Base-by-base conservation (phyloP, 1,284 basidiomycete genomes). In the Boletellus deceptivus region DNA sequence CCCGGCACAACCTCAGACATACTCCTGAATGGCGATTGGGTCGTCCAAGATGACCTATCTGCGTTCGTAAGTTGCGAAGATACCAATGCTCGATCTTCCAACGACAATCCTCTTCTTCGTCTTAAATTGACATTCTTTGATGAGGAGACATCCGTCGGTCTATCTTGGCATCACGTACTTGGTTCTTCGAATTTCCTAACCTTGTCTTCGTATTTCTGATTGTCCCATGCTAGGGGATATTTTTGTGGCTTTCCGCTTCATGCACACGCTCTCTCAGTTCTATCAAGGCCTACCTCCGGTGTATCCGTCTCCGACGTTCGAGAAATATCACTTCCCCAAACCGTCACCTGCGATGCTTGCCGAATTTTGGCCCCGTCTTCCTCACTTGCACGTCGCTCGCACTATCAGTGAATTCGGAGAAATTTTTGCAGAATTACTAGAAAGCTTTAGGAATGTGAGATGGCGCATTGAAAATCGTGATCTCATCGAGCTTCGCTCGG, bases 221-320 rank as follows among this genome's bases (percentile, higher is more conserved):
- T 9, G 24, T 13, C 20, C 14, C 14, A 10, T 16, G 3, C 9
- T 41, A 70, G 70, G 70, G 9, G 70, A 72, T 38, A 67, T 60
- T 4, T 55, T 59, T 7, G 49, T 55, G 9, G 41, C 67, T 1
- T 50, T 55, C 11, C 60, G 58, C 6, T 72, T 72, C 48, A 69
- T 67, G 47, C 55, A 31, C 13, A 13, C 29, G 29, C 29, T 31
- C 29, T 31, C 29, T 31, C 29, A 31, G 29, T 13, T 31, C 20
- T 67, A 67, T 46, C 64, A 67, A 46, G 50, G 44, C 14, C 29
- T 55, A 24, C 22, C 48, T 6, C 41, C 24, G 17, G 42, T 44
- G 29, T 42, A 49, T 49, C 36, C 50, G 33, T 16, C 43, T 10
- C 66, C 29, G 29, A 31, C 29, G 11, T 31, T 31, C 13, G 29